These are phyloP conservation scores for Cicer chorassanicum DNA, from an alignment of 306 rosid species.

Conservation along the genomic window DNA sequence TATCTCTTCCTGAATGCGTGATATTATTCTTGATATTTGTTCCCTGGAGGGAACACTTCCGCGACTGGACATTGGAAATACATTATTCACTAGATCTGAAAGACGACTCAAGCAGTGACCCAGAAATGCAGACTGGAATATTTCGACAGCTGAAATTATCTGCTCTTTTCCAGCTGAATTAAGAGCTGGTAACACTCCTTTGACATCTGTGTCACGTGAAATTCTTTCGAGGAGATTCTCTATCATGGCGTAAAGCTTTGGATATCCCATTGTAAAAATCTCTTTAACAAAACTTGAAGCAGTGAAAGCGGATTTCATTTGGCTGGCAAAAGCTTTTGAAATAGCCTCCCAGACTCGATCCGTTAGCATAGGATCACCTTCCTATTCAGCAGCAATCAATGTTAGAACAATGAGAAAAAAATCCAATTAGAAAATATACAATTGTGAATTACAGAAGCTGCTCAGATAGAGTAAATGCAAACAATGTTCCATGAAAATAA, in stretches of 20 bases:
- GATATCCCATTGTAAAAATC: slow-evolving; percentile 88
- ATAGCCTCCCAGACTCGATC: slow-evolving; percentile 96
- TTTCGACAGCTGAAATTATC: slow-evolving; percentile 84
- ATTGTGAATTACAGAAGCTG: slow-evolving; percentile 2
- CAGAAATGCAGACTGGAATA: slow-evolving; percentile 92
- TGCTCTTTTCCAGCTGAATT: slow-evolving; percentile 76
- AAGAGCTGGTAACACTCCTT: slow-evolving; percentile 92
- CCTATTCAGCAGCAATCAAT: slow-evolving; percentile 56
- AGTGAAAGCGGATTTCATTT: slow-evolving; percentile 95
- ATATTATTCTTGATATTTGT: slow-evolving; percentile 79
- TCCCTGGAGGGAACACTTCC: slow-evolving; percentile 96
- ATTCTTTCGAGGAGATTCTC: slow-evolving; percentile 95
- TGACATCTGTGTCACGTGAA: slow-evolving; percentile 91
- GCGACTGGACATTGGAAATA: slow-evolving; percentile 91
- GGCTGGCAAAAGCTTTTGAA: slow-evolving; percentile 89
- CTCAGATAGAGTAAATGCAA: not conserved
- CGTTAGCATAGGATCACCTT: slow-evolving; percentile 89
- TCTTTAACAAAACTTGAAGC: slow-evolving; percentile 99
- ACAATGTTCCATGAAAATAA: slow-evolving; percentile 29
- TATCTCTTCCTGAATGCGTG: slow-evolving; percentile 92
- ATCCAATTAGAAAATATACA: slow-evolving; percentile 30
- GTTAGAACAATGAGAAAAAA: slow-evolving; percentile 40
- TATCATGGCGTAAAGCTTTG: slow-evolving; percentile 87
- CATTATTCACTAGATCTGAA: slow-evolving; percentile 88
- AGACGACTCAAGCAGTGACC: slow-evolving; percentile 91